Base-by-base conservation (phyloP, 73 alveolate genomes). In the Durusdinium trenchii region DNA sequence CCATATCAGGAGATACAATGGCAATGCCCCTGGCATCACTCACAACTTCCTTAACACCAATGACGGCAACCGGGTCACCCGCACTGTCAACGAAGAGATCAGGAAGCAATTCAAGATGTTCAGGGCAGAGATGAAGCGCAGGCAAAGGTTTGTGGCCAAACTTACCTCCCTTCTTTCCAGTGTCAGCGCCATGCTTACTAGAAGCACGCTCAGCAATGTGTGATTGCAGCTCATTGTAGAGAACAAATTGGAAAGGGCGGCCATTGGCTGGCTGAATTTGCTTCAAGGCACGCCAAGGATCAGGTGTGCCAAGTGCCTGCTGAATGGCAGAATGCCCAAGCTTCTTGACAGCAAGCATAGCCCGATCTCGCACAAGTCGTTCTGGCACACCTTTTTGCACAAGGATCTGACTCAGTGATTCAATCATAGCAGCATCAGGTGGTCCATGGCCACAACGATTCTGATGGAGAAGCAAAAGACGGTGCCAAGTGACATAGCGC, bases 201-300 rank as follows among this genome's bases (percentile, higher is more conserved):
- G 23, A 3, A 23, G 69, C 69, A 5, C 47, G 51, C 26, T 45
- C 62, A 6, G 20, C 46, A 30, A 79, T 79, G 69, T 47, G 90
- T 10, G 43, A 23, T 46, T 47, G 90, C 64, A 79, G 46, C 38
- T 79, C 90, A 79, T 45, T 47, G 6, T 79, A 67, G 3, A 20
- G 9, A 40, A 79, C 46, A 61, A 61, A 79, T 47, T 47, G 16
- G 46, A 79, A 79, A 47, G 90, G 90, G 9, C 32, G 30, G 20
- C 69, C 48, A 5, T 46, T 40, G 62, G 26, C 32, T 2, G 9
- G 3, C 2, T 67, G 69, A 1, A 79, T 18, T 47, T 12, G 48
- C 30, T 79, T 79, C 46, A 79, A 26, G 43, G 90, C 90, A 32
- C 69, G 48, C 90, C 90, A 79, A 12, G 26, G 60, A 9, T 79